Evolutionary conservation across 495 filamentous ascomycete genomes (phyloP).

Genomic region (Penicillium coprophilum): DNA sequence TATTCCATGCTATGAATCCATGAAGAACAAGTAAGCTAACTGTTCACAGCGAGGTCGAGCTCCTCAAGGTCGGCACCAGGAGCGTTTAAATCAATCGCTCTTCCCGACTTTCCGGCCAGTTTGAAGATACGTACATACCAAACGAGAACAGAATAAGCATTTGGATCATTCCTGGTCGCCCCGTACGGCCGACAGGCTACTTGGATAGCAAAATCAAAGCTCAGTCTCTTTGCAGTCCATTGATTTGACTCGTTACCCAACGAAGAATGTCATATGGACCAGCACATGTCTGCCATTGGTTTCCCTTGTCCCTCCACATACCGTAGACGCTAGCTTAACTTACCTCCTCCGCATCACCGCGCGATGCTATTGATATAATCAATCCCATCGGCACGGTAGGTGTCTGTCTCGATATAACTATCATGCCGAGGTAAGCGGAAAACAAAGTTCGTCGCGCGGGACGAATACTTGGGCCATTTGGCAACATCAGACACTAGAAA

Average conservation of each 20-base stretch:
- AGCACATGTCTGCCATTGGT: conserved; percentile 1
- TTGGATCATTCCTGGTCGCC: background rate
- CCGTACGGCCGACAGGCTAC: conserved; percentile 18
- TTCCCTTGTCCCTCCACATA: background rate
- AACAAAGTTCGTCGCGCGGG: conserved; percentile 31
- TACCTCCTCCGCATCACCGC: conserved; percentile 14
- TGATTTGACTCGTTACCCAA: background rate
- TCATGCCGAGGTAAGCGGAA: conserved; percentile 34
- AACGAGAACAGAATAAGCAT: background rate
- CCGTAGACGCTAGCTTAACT: conserved; percentile 1
- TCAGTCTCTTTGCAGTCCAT: conserved; percentile 1
- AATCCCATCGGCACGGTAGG: conserved; percentile 32
- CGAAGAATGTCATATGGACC: background rate
- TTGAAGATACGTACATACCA: background rate
- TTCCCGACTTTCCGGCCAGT: background rate
- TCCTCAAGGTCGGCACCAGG: conserved; percentile 42
- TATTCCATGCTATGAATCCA: background rate
- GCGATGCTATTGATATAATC: conserved; percentile 35
- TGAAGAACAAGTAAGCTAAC: conserved; percentile 10
- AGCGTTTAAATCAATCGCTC: conserved; percentile 16
- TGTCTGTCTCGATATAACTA: conserved; percentile 36
- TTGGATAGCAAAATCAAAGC: conserved; percentile 1
- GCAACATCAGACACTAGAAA: conserved; percentile 26
- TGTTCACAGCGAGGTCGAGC: conserved; percentile 44
- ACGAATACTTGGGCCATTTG: conserved; percentile 31